These are phyloP conservation scores for Pseudonectria buxi DNA, from an alignment of 2,329 filamentous ascomycete species.

Conservation along the genomic window DNA sequence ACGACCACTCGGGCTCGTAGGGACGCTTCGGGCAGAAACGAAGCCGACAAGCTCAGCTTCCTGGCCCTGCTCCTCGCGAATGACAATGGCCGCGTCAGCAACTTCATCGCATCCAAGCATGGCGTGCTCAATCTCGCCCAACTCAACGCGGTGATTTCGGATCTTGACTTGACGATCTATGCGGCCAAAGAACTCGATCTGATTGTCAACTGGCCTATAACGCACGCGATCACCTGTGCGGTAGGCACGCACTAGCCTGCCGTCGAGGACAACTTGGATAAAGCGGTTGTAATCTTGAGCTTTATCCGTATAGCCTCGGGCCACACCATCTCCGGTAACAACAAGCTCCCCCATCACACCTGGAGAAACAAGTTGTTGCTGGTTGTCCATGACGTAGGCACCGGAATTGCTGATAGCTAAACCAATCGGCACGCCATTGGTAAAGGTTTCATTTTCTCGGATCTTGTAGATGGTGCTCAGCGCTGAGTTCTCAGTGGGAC, in stretches of 20 bases:
- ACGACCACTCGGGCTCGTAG: too few species aligned
- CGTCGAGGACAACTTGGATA: constrained; percentile 6
- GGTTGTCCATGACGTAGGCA: constrained; percentile 17
- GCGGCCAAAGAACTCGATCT: constrained; percentile 22
- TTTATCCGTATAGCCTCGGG: constrained; percentile 14
- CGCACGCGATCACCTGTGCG: constrained; percentile 20
- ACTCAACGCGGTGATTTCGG: constrained; percentile 23
- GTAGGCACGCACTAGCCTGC: constrained; percentile 11
- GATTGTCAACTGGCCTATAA: constrained; percentile 11
- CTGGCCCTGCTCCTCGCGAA: constrained; percentile 2
- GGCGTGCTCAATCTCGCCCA: constrained; percentile 19
- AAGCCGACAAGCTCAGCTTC: constrained; percentile 6
- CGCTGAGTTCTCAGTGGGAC: constrained; percentile 14
- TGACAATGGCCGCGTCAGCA: constrained; percentile 12
- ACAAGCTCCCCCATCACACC: constrained; percentile 24
- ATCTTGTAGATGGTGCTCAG: constrained; percentile 5
- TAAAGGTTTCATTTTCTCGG: neutral
- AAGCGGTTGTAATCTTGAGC: constrained; percentile 10
- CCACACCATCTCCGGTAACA: constrained; percentile 19
- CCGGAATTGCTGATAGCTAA: constrained; percentile 14
- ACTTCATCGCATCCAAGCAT: constrained; percentile 9
- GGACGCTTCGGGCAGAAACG: constrained; percentile 1
- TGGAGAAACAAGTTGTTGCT: constrained; percentile 14
- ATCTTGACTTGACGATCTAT: constrained; percentile 24
- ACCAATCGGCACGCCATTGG: constrained; percentile 15